A percentile compares a stretch with the other conserved stretches of the same genome.
Evolutionary conservation across 257 asterid genomes (phyloP).

Genomic region (Galeopsis tetrahit): DNA sequence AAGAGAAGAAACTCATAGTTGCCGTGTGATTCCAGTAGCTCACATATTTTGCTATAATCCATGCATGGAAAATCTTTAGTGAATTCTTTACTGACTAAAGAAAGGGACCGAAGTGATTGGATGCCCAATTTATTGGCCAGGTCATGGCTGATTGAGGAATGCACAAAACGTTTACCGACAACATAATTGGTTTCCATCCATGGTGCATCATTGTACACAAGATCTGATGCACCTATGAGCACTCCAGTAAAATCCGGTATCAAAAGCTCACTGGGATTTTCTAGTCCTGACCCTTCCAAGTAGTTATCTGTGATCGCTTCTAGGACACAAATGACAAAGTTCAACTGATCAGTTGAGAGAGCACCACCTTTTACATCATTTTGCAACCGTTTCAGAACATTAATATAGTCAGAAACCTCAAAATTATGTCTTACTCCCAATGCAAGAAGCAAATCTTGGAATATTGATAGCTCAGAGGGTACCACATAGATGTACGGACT

Average conservation of each 20-base stretch:
- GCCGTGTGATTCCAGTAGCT: constrained; percentile 77
- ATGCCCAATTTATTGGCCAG: constrained; percentile 81
- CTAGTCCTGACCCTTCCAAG: constrained; percentile 55
- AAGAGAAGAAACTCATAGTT: constrained; percentile 74
- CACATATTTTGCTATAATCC: constrained; percentile 80
- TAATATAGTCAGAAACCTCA: constrained; percentile 70
- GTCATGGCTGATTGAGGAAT: constrained; percentile 75
- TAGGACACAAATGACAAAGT: constrained; percentile 79
- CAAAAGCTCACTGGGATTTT: constrained; percentile 48
- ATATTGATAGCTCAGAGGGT: constrained; percentile 82
- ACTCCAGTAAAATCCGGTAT: constrained; percentile 89
- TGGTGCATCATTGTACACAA: constrained; percentile 95
- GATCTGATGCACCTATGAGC: constrained; percentile 67
- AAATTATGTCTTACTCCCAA: constrained; percentile 83
- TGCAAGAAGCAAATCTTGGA: constrained; percentile 86
- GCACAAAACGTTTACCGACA: constrained; percentile 81
- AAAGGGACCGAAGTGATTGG: constrained; percentile 84
- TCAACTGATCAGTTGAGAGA: constrained; percentile 81
- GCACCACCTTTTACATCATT: constrained; percentile 63
- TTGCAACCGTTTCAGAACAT: constrained; percentile 68
- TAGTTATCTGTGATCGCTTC: constrained; percentile 77
- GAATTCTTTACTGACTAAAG: constrained; percentile 88
- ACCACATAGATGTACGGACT: constrained; percentile 95
- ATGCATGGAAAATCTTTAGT: constrained; percentile 91
- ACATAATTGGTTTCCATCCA: constrained; percentile 77